Evolutionary conservation across 129 eudicot species (phyloP).

Genomic region (Flaveria robusta): DNA sequence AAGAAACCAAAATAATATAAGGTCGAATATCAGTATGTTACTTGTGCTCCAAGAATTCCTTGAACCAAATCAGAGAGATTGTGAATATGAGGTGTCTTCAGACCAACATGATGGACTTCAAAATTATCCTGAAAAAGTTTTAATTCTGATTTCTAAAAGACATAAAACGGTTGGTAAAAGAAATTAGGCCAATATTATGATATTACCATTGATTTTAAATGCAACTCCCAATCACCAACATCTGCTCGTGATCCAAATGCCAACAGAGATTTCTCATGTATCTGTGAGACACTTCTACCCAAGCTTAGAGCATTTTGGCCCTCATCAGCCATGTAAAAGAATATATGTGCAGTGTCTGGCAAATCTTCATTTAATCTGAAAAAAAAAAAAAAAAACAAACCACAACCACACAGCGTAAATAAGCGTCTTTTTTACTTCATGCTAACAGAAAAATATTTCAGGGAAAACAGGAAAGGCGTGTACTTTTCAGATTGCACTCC

Average conservation of each 20-base stretch:
- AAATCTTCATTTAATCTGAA: constrained; percentile 42
- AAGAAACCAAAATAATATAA: constrained; percentile 27
- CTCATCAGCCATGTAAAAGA: constrained; percentile 97
- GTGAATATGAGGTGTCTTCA: constrained; percentile 79
- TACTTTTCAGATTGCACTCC: constrained; percentile 70
- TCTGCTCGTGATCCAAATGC: constrained; percentile 79
- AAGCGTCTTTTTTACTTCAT: not conserved
- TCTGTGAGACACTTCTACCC: constrained; percentile 51
- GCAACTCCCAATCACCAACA: constrained; percentile 86
- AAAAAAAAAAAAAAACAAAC: constrained; percentile 23
- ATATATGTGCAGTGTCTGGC: constrained; percentile 59
- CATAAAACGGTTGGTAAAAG: not conserved
- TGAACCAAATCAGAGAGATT: constrained; percentile 85
- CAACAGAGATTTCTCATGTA: constrained; percentile 56
- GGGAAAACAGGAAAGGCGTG: not conserved
- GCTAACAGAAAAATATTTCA: not conserved
- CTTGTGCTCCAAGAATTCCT: constrained; percentile 66
- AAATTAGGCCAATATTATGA: not conserved
- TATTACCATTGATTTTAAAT: constrained; percentile 71
- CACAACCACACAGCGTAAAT: not conserved
- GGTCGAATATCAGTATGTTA: constrained; percentile 34
- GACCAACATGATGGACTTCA: constrained; percentile 87
- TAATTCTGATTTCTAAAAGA: not conserved
- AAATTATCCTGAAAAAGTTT: constrained; percentile 62
- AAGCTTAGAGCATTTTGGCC: constrained; percentile 60